Conservation (phyloP, 805 yeast genomes). For the Wilhelminamyces savonicus region DNA sequence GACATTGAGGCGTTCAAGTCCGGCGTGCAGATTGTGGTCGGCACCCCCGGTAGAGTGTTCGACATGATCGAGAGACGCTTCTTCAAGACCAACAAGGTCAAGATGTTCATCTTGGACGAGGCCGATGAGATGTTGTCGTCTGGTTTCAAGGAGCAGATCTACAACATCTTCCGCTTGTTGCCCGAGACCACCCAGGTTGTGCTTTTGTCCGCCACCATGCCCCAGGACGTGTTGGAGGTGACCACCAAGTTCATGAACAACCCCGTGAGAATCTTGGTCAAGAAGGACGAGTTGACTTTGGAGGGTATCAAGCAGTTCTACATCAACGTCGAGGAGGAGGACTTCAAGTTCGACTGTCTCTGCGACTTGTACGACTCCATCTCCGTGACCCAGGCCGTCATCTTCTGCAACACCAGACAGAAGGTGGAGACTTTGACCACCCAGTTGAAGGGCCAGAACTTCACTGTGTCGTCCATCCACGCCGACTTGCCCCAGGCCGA, state of each 20-base stretch:
- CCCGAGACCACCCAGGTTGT: conserved; percentile 92
- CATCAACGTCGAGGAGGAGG: conserved; percentile 88
- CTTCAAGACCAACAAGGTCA: conserved; percentile 75
- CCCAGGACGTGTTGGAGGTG: conserved; percentile 83
- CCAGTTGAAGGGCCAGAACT: conserved; percentile 68
- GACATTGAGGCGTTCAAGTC: conserved; percentile 79
- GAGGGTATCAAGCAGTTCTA: conserved; percentile 94
- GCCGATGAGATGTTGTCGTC: conserved; percentile 94
- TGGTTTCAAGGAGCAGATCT: conserved; percentile 94
- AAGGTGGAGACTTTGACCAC: conserved; percentile 88
- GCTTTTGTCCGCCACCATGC: conserved; percentile 91
- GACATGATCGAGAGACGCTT: conserved; percentile 92
- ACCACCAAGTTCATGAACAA: conserved; percentile 91
- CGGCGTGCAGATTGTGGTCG: conserved; percentile 92
- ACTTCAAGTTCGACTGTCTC: conserved; percentile 89
- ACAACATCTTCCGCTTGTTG: conserved; percentile 83
- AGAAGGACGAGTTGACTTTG: conserved; percentile 89
- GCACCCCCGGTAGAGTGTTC: conserved; percentile 96
- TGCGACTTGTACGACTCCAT: conserved; percentile 93
- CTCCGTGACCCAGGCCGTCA: conserved; percentile 95
- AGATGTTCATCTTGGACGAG: conserved; percentile 95
- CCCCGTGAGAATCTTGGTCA: conserved; percentile 90
- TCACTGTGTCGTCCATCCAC: conserved; percentile 92
- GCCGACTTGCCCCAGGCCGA: conserved; percentile 94
- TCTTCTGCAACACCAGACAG: conserved; percentile 92